Percentiles rank a stretch among this genome's conserved stretches.
phyloP scores from a whole-genome alignment of 305 asterid species.

The Petunia hybrid region DNA sequence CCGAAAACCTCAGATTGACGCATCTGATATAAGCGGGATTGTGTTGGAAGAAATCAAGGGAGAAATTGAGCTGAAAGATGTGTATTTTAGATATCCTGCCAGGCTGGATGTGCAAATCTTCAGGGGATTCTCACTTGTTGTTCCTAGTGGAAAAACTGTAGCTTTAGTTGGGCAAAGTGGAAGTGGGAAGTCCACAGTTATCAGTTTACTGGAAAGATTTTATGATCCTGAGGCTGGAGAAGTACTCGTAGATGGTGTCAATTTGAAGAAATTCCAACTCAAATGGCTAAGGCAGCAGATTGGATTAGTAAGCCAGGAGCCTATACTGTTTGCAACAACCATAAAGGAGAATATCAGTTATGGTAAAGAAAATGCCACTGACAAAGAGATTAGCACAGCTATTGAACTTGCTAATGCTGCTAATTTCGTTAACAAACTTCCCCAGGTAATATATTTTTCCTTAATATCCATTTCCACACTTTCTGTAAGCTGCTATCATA shows the following conservation, averaged over 20 bases:
- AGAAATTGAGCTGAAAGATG: constrained; percentile 63
- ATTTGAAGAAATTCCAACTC: constrained; percentile 55
- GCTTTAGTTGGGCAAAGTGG: constrained; percentile 87
- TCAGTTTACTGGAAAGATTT: constrained; percentile 76
- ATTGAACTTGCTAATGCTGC: constrained; percentile 90
- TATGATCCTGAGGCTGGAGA: constrained; percentile 82
- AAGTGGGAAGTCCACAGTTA: constrained; percentile 77
- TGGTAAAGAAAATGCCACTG: constrained; percentile 75
- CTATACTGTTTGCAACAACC: constrained; percentile 65
- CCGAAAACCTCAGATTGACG: constrained; percentile 61
- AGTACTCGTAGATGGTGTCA: constrained; percentile 66
- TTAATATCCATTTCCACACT: no score
- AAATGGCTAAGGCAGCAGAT: constrained; percentile 69
- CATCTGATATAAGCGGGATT: constrained; percentile 48
- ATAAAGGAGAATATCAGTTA: constrained; percentile 69
- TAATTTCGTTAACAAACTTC: constrained; percentile 76
- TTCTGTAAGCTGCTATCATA: no score
- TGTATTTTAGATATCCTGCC: constrained; percentile 68
- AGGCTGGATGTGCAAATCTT: constrained; percentile 68
- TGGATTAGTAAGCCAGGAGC: constrained; percentile 86
- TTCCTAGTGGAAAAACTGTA: constrained; percentile 63
- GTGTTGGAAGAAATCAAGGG: constrained; percentile 57
- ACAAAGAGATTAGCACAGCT: constrained; percentile 68
- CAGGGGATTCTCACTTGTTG: constrained; percentile 53
- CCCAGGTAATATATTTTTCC: constrained; percentile 45